Percentiles rank a stretch among this genome's conserved stretches.
Conservation (phyloP, 1,139 yeast species). For the Cylindricascospora bacillispora region DNA sequence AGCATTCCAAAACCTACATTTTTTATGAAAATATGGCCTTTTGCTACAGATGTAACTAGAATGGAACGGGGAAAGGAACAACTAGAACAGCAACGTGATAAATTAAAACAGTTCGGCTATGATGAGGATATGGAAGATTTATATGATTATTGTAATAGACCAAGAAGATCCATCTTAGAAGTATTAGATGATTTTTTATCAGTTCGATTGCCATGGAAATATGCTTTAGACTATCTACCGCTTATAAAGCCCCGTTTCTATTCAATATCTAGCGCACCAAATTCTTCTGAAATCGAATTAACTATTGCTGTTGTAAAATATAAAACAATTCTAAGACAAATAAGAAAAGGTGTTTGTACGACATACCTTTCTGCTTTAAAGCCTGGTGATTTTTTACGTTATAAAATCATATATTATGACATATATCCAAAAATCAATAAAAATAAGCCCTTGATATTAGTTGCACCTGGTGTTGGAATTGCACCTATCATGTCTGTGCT, state of each 20-base stretch:
- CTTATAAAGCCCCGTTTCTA: constrained; percentile 66
- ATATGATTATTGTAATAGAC: constrained; percentile 81
- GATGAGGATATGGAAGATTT: constrained; percentile 65
- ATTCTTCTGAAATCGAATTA: constrained; percentile 29
- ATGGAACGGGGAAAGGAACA: constrained; percentile 21
- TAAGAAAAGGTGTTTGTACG: constrained; percentile 77
- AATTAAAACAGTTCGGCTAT: constrained; percentile 62
- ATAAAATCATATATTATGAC: constrained; percentile 41
- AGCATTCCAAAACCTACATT: constrained; percentile 79
- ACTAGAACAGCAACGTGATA: constrained; percentile 53
- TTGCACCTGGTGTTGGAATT: constrained; percentile 87
- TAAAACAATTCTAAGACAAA: constrained; percentile 62
- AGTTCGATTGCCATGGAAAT: constrained; percentile 59
- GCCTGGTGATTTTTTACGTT: constrained; percentile 39
- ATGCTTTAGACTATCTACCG: constrained; percentile 68
- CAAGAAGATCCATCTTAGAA: constrained; percentile 78
- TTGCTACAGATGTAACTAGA: constrained; percentile 37
- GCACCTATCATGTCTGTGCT: constrained; percentile 76
- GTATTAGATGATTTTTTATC: constrained; percentile 70
- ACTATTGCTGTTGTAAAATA: constrained; percentile 81
- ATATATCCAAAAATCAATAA: constrained; percentile 21
- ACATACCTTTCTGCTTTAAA: constrained; percentile 49
- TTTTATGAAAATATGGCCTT: constrained; percentile 57
- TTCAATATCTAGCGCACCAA: constrained; percentile 61
- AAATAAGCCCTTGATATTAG: constrained; percentile 48